A percentile compares a stretch with the other conserved stretches of the same genome.
Evolutionary conservation across 768 basidiomycete species (phyloP).

Genomic region (Cytidiella melzeri): DNA sequence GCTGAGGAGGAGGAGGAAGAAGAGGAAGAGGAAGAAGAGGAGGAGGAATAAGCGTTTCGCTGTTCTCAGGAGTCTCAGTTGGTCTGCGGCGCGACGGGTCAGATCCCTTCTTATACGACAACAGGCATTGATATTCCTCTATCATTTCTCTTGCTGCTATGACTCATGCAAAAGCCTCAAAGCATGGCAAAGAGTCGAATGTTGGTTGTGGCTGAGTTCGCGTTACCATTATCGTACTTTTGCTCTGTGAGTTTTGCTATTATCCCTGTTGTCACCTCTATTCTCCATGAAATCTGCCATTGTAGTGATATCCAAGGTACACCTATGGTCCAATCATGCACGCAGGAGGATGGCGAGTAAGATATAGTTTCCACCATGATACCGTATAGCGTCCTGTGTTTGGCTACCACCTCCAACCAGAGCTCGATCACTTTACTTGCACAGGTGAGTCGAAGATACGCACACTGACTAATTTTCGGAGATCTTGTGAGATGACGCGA

Average conservation of each 20-base stretch:
- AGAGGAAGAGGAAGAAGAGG: constrained; percentile 54
- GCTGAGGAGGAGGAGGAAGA: constrained; percentile 74
- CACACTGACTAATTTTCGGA: no score
- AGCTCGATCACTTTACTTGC: no score
- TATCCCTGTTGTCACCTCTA: background rate
- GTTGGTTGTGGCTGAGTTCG: background rate
- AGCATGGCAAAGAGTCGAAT: background rate
- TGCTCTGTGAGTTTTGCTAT: background rate
- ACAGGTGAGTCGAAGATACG: no score
- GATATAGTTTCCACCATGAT: no score
- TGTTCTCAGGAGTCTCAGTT: background rate
- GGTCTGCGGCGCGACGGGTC: constrained; percentile 2
- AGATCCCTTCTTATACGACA: constrained; percentile 1
- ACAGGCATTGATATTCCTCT: constrained; percentile 13
- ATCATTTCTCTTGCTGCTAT: constrained; percentile 11
- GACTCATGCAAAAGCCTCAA: constrained; percentile 13
- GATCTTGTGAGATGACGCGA: no score
- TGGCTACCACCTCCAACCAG: no score
- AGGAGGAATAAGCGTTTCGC: constrained; percentile 28
- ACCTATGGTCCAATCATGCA: no score
- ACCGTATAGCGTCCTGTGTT: no score
- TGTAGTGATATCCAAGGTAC: background rate
- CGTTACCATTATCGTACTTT: background rate
- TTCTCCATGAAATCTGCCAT: background rate
- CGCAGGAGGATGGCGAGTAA: no score